Evolutionary conservation across 352 stramenopile genomes (phyloP), one percentile per base, ranked within the genome.

Genomic region (Globisporangium spiculum): DNA sequence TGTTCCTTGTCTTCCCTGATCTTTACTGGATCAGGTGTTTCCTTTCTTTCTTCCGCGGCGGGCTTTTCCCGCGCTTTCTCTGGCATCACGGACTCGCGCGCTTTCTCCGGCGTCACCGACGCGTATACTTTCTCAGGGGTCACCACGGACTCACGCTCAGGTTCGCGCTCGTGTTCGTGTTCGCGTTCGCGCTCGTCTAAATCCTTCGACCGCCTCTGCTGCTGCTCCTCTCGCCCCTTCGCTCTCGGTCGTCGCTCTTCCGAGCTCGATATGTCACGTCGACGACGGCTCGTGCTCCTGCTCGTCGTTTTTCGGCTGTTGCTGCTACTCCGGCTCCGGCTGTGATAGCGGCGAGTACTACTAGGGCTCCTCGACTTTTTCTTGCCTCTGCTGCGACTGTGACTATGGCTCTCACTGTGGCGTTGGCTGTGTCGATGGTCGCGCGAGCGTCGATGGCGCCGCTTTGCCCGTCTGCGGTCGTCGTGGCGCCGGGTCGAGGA

Each of bases 321-420:
- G 34, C 55, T 69, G 38, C 26, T 58, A 27, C 52, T 60, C 0
- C 54, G 24, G 22, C 57, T 70, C 18, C 44, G n/a, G 12, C 44
- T 65, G 20, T 18, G 44, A 32, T 24, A 24, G 56, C 63, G 59
- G 16, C 62, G 60, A 65, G 22, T 53, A 14, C 62, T 54, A 41
- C 62, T 67, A 18, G 53, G 26, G 14, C 62, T 67, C 27, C 26
- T 22, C 20, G 55, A 61, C 4, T 8, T 18, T 14, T 44, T 30
- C 14, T 61, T 52, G 20, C 2, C 32, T 52, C 50, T 14, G 20
- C 38, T 69, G 44, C 56, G 41, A n/a, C 55, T 65, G 34, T 41
- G 61, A 22, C 32, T 60, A 5, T 52, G 38, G 55, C 22, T 52
- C n/a, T 38, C 18, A 55, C 55, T 53, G 50, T 53, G 58, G 50